Base-by-base conservation (phyloP, 805 yeast genomes). In the Pichia phayaonensis region DNA sequence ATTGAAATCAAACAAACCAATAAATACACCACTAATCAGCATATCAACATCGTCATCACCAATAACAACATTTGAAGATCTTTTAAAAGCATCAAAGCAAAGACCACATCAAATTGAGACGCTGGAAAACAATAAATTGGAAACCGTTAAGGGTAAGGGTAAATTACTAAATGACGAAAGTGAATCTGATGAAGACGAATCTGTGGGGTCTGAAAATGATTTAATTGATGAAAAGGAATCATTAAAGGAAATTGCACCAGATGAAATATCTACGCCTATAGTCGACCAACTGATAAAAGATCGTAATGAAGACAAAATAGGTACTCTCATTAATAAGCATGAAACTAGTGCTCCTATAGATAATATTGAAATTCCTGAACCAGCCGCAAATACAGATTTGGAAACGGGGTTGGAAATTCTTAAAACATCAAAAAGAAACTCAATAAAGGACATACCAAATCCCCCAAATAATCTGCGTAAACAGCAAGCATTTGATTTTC, bases 401-500 rank as follows among this genome's bases (percentile, higher is more conserved):
- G 29, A 27, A 1, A 18, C 16, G 8, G 12, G 8, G 22, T n/a
- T 22, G 15, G 24, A 31, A 42, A n/a, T 49, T 42, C 36, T 36
- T 23, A 26, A 18, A 18, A 12, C 31, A 27, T 12, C 24, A 16
- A 46, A 50, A 21, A 43, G 43, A 26, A 49, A 47, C 15, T 53
- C 58, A 12, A 53, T 55, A 12, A 55, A 50, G 20, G 54, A 55
- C 41, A 58, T 60, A 42, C 64, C 69, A 22, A 64, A 62, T 45
- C 66, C 71, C 6, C 67, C 66, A 45, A 57, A 45, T 40, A 54
- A 53, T 55, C 62, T 56, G 6, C 58, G 58, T 38, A 62, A 61
- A 34, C 66, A 64, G 46, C 56, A 50, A 24, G 72, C 76, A 4
- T 90, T 92, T 67, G 96, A 94, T 64, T 94, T 92, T 64, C 96